Evolutionary conservation across 495 filamentous ascomycete genomes (phyloP).

Genomic region (Penicillium odoratum): DNA sequence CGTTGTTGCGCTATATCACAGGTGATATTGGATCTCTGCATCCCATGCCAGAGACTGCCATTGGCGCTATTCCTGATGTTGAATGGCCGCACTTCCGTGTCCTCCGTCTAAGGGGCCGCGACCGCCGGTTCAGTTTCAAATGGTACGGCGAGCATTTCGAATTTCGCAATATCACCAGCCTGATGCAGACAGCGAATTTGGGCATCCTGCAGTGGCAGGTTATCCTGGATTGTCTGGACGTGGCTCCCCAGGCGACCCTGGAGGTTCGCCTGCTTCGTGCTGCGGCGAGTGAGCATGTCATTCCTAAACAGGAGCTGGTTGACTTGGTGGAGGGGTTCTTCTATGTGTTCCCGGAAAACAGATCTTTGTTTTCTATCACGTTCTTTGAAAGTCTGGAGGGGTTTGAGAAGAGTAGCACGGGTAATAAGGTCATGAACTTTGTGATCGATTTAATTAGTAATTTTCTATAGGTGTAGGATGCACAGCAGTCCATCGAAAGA

Average conservation of each 20-base stretch:
- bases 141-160: conserved; percentile 36
- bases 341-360: too few relatives aligned
- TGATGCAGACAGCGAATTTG: conserved; percentile 18
- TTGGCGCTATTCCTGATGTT: conserved; percentile 2
- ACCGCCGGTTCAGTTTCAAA: conserved; percentile 37
- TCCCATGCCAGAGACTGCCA: conserved; percentile 14
- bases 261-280: neutral
- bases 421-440: neutral
- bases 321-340: too few relatives aligned
- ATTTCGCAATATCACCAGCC: conserved; percentile 14
- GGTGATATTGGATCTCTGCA: conserved; percentile 41
- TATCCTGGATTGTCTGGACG: conserved; percentile 21
- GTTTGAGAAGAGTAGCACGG: neutral
- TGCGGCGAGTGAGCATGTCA: neutral
- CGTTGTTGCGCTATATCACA: conserved; percentile 38
- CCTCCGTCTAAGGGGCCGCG: conserved; percentile 32
- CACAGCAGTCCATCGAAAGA: too few relatives aligned
- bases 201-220: conserved; percentile 40
- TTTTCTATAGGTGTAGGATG: too few relatives aligned
- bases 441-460: neutral
- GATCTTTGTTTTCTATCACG: too few relatives aligned
- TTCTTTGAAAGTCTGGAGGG: neutral
- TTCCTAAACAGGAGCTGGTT: too few relatives aligned
- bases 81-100: conserved; percentile 17
- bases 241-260: neutral